Evolutionary conservation across 345 rosid species (phyloP), one percentile per base, ranked within the genome.

Genomic region (Eucalyptus leucophloia): DNA sequence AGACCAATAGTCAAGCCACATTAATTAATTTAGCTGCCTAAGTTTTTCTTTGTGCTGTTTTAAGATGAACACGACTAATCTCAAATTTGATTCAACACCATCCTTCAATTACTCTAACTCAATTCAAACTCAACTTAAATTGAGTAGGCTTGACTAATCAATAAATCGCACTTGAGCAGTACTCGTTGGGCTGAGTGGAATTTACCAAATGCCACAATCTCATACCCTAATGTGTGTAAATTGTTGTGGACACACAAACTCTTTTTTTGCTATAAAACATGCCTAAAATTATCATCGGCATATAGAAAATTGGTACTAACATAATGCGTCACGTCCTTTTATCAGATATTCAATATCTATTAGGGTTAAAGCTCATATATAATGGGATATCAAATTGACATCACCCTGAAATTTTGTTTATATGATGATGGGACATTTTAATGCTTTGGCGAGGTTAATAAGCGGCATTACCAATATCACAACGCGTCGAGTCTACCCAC

Each of bases 141-240:
- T 65, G 11, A 16, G 37, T 65, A 65, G 11, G 6, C 40, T n/a
- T 0, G 3, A n/a, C 1, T 7, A 1, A 3, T 65, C 2, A 65
- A 65, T 65, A 65, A 65, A 2, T 16, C 2, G 1, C 0, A 0
- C 11, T 65, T 0, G 0, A 62, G 34, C 0, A 62, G 0, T 1
- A 3, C 15, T 13, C 32, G 6, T 6, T 0, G 1, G 4, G 34
- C 0, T 6, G 2, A n/a, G 37, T 6, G 17, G 5, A 9, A n/a
- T 65, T 65, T 65, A 11, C 21, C 6, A 65, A 0, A 8, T 8
- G 3, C 37, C 37, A n/a, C 17, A 12, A 1, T 65, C 40, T 7
- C 77, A n/a, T n/a, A 65, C 40, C 77, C 2, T n/a, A n/a, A 65
- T 4, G 21, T 1, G 8, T 7, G 32, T n/a, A 65, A 15, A 65